These are phyloP conservation scores for Cephaloascus albidus DNA, from an alignment of 805 yeast species.

Conservation along the genomic window DNA sequence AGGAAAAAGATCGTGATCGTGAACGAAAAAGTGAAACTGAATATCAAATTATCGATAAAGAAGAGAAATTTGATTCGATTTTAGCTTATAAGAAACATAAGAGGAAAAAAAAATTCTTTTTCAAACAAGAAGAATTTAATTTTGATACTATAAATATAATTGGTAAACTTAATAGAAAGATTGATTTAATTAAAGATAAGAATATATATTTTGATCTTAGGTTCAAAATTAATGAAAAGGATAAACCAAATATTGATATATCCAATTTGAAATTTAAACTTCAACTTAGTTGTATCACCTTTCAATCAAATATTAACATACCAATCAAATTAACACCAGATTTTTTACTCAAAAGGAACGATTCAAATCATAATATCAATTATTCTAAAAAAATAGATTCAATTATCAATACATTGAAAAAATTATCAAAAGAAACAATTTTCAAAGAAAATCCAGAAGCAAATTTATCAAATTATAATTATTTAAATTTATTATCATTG, in stretches of 20 bases:
- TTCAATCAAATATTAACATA: neutral
- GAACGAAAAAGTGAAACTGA: too few species aligned
- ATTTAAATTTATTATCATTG: neutral
- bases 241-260: neutral
- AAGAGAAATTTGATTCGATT: neutral
- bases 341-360: neutral
- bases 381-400: neutral
- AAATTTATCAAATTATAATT: too few species aligned
- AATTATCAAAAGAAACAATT: neutral
- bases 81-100: too few species aligned
- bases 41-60: neutral
- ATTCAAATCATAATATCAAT: neutral
- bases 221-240: neutral
- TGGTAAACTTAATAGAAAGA: neutral
- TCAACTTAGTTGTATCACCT: neutral
- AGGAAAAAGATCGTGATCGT: neutral
- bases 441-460: neutral
- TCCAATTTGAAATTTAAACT: too few species aligned
- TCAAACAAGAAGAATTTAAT: neutral
- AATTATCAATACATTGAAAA: too few species aligned
- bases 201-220: too few species aligned
- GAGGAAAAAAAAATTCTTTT: neutral
- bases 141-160: neutral
- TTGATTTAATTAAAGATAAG: too few species aligned
- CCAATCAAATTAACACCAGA: neutral